A percentile compares a stretch with the other conserved stretches of the same genome.
These are phyloP conservation scores for Juncus effusus DNA, from an alignment of 176 grass and related monocot genomes.

Conservation along the genomic window DNA sequence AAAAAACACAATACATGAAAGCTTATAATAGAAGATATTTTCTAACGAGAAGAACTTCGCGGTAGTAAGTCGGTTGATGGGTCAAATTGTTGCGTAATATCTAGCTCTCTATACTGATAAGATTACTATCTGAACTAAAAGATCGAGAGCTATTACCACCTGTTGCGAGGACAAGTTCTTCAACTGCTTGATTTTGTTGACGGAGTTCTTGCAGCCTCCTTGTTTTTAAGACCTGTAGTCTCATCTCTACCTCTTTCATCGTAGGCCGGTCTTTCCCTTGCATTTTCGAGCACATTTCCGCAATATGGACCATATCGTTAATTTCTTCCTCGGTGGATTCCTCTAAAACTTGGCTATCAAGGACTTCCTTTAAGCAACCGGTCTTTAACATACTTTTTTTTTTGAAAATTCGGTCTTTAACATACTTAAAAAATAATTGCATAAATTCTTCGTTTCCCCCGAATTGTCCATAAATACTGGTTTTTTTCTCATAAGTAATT, in stretches of 20 bases:
- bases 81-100: too few species aligned
- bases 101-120: too few species aligned
- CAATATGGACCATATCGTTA: slow-evolving; percentile 15
- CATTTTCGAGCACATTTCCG: slow-evolving; percentile 29
- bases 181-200: neutral
- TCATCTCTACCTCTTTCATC: slow-evolving; percentile 58
- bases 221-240: slow-evolving; percentile 31
- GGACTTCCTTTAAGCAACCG: slow-evolving; percentile 3
- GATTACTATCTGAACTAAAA: too few species aligned
- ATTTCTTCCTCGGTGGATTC: slow-evolving; percentile 29
- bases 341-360: slow-evolving; percentile 30
- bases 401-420: neutral
- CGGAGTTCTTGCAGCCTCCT: slow-evolving; percentile 3
- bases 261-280: slow-evolving; percentile 29
- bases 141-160: too few species aligned
- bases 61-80: too few species aligned
- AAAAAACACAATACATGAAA: too few species aligned
- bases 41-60: too few species aligned
- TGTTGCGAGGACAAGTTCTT: neutral
- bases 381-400: slow-evolving; percentile 6
- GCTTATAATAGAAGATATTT: too few species aligned
- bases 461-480: slow-evolving; percentile 36
- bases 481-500: slow-evolving; percentile 37
- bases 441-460: slow-evolving; percentile 31
- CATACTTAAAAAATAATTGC: slow-evolving; percentile 28